Conservation (phyloP, 352 stramenopile species). For the Pythium sp. region DNA sequence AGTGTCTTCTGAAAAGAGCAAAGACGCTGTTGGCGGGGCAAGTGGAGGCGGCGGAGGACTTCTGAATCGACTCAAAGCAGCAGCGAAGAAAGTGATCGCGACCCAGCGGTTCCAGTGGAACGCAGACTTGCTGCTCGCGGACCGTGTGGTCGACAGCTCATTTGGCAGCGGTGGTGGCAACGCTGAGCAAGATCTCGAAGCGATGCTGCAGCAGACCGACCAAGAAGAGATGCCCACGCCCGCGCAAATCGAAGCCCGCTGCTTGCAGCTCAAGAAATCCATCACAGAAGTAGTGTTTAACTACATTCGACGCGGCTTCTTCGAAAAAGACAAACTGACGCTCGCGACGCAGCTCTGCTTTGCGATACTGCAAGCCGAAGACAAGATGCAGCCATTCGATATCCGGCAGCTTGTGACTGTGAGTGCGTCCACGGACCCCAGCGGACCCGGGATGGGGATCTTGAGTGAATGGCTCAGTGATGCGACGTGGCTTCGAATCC, state of each 20-base stretch:
- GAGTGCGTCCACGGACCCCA: constrained; percentile 33
- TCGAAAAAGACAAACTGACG: constrained; percentile 93
- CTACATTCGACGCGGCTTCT: constrained; percentile 92
- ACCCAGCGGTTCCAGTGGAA: constrained; percentile 88
- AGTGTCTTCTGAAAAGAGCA: constrained; percentile 47
- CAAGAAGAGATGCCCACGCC: constrained; percentile 57
- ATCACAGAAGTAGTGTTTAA: constrained; percentile 91
- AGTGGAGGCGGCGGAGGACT: constrained; percentile 30
- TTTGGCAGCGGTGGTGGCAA: constrained; percentile 12
- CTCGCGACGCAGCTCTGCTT: constrained; percentile 92
- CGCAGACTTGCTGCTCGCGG: constrained; percentile 71
- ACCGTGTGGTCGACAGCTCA: constrained; percentile 54
- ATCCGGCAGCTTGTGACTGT: constrained; percentile 79
- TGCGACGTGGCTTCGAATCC: constrained; percentile 86
- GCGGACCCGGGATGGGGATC: constrained; percentile 76
- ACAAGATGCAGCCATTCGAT: constrained; percentile 49
- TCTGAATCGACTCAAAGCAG: constrained; percentile 69
- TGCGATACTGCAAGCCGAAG: constrained; percentile 84
- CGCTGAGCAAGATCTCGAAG: constrained; percentile 60
- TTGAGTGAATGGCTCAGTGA: constrained; percentile 92
- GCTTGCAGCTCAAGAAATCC: constrained; percentile 53
- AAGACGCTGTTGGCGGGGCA: constrained; percentile 19
- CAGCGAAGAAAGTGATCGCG: constrained; percentile 79
- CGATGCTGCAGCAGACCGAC: constrained; percentile 57
- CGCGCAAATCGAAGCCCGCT: constrained; percentile 51